phyloP scores from a whole-genome alignment of 2,329 filamentous ascomycete species.

The Aureobasidium sp. region DNA sequence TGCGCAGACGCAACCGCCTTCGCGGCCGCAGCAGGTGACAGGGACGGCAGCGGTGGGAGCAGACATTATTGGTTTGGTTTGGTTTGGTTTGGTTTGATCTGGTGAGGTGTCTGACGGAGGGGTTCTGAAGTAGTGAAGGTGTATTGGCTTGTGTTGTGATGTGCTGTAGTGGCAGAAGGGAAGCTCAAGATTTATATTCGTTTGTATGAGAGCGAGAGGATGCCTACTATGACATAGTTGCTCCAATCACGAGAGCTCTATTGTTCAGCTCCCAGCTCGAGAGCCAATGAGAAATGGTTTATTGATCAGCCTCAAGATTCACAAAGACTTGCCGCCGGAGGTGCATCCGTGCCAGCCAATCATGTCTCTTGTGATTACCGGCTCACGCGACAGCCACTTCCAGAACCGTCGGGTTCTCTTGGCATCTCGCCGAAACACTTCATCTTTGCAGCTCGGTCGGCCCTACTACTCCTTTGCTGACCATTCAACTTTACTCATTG shows the following conservation, averaged over 20 bases:
- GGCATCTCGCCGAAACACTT: background rate
- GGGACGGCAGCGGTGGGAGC: slow-evolving; percentile 37
- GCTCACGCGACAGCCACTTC: slow-evolving; percentile 9
- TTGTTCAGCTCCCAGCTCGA: background rate
- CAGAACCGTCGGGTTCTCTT: background rate
- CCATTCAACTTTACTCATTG: background rate
- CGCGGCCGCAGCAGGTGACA: slow-evolving; percentile 53
- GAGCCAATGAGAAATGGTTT: background rate
- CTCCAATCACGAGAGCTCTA: slow-evolving; percentile 6
- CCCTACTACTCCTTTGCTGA: slow-evolving; percentile 1
- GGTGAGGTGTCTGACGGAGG: background rate
- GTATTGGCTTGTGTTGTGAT: background rate
- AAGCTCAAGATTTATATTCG: slow-evolving; percentile 2
- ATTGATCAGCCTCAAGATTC: background rate
- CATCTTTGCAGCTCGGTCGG: background rate
- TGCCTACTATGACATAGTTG: slow-evolving; percentile 7
- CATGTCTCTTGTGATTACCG: background rate
- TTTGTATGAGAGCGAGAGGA: background rate
- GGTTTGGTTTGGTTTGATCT: background rate
- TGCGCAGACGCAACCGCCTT: slow-evolving; percentile 45
- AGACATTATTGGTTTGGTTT: slow-evolving; percentile 32
- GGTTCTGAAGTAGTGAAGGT: background rate
- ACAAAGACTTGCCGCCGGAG: background rate
- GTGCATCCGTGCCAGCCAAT: background rate
- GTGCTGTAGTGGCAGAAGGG: background rate